Evolutionary conservation across 2,329 filamentous ascomycete genomes (phyloP).

Genomic region (Aspergillus aculeatinus): DNA sequence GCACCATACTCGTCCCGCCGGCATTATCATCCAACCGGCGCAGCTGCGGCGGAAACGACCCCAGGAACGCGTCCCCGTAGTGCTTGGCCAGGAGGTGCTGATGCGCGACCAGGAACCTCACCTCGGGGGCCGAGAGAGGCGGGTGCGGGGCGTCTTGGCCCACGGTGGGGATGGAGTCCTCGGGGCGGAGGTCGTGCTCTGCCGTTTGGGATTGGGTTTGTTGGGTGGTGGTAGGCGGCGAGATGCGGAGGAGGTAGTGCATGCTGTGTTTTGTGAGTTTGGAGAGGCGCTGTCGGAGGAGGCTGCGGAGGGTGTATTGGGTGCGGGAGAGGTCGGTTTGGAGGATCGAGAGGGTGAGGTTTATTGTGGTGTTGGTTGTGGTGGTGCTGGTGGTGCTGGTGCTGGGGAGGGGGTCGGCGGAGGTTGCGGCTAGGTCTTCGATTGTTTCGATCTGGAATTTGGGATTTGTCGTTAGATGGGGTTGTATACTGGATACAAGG

Average conservation of each 20-base stretch:
- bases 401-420: constrained; percentile 36
- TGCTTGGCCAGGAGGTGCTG: constrained; percentile 81
- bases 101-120: constrained; percentile 79
- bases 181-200: constrained; percentile 7
- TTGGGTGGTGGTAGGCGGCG: constrained; percentile 18
- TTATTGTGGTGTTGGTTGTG: constrained; percentile 69
- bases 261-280: constrained; percentile 63
- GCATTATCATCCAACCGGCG: constrained; percentile 87
- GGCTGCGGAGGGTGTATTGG: constrained; percentile 84
- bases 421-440: constrained; percentile 56
- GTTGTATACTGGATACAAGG: constrained; percentile 21
- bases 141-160: constrained; percentile 39
- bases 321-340: constrained; percentile 95
- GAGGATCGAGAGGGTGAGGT: constrained; percentile 89
- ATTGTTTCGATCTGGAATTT: constrained; percentile 60
- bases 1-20: constrained; percentile 89
- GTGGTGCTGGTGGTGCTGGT: constrained; percentile 9
- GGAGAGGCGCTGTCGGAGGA: constrained; percentile 78
- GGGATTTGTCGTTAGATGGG: too few species aligned
- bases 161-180: constrained; percentile 37
- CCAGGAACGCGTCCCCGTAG: constrained; percentile 81
- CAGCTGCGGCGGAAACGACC: constrained; percentile 73
- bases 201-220: constrained; percentile 3
- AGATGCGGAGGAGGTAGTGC: constrained; percentile 39
- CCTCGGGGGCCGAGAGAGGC: constrained; percentile 73